These are phyloP conservation scores for Lasiosphaeria hispida DNA, from an alignment of 495 filamentous ascomycete species.

Conservation along the genomic window DNA sequence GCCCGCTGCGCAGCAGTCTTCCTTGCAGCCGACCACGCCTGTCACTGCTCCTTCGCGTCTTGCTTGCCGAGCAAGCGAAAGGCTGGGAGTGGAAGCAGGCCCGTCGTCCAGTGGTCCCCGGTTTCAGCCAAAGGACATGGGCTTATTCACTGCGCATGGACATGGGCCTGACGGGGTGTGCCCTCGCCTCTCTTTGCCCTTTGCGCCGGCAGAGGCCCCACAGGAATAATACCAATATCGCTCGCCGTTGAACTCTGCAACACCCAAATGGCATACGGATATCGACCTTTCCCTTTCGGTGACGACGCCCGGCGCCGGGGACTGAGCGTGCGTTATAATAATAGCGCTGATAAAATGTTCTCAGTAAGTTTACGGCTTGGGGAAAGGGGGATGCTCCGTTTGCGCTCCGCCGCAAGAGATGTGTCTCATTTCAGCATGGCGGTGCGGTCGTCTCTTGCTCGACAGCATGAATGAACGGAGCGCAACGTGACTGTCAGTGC, in stretches of 20 bases:
- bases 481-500: conserved; percentile 5
- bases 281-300: conserved; percentile 15
- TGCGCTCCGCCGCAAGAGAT: too few relatives aligned
- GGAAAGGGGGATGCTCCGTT: too few relatives aligned
- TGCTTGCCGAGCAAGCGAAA: conserved; percentile 3
- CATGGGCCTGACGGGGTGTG: background rate
- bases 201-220: conserved; percentile 5
- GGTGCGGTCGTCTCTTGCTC: background rate
- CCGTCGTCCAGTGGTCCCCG: conserved; percentile 1
- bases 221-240: background rate
- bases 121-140: conserved; percentile 14
- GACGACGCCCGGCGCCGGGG: conserved; percentile 1
- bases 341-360: too few relatives aligned
- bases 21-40: background rate
- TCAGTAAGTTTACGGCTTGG: too few relatives aligned
- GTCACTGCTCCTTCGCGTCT: background rate
- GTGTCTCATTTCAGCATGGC: background rate
- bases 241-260: conserved; percentile 4
- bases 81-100: background rate
- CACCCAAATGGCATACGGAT: background rate
- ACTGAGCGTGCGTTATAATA: conserved; percentile 8
- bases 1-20: conserved; percentile 5
- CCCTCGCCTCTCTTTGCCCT: background rate
- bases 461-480: background rate
- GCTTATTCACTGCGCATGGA: conserved; percentile 9